Evolutionary conservation across 192 early-diverging fungal species (phyloP).

Genomic region (Mortierella antarctica): DNA sequence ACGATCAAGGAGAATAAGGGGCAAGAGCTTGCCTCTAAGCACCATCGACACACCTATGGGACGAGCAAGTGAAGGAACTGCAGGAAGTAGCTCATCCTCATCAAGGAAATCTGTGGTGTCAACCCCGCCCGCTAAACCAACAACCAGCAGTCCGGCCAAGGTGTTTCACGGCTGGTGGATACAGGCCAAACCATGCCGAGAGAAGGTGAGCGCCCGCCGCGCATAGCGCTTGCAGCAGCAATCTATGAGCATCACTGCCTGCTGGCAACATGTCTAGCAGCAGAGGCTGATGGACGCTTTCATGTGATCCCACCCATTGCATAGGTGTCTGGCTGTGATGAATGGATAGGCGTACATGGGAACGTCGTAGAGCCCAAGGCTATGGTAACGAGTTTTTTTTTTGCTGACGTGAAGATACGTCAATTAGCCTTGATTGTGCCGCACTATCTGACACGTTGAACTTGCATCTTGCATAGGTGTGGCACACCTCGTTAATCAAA

Average conservation of each 20-base stretch:
- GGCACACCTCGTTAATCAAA: conserved; percentile 16
- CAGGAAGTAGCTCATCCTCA: too few species aligned
- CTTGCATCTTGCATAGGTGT: neutral
- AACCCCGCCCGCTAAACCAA: neutral
- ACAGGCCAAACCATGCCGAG: neutral
- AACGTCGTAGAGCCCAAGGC: conserved; percentile 6
- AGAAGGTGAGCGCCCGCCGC: neutral
- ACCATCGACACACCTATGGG: too few species aligned
- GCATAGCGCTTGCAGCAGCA: neutral
- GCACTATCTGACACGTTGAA: neutral
- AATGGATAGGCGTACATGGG: conserved; percentile 3
- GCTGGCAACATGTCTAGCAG: too few species aligned
- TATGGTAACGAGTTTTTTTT: neutral
- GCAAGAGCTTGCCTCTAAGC: too few species aligned
- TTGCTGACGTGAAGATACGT: too few species aligned
- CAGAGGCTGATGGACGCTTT: too few species aligned
- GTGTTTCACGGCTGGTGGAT: conserved; percentile 18
- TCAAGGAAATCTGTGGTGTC: neutral
- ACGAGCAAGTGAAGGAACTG: too few species aligned
- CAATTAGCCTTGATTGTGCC: neutral
- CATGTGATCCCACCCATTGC: too few species aligned
- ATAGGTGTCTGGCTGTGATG: neutral
- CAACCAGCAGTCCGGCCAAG: neutral
- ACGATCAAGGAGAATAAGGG: too few species aligned
- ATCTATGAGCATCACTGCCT: too few species aligned